Conservation (phyloP, 345 rosid genomes). For the Erysimum cheiranthoides region DNA sequence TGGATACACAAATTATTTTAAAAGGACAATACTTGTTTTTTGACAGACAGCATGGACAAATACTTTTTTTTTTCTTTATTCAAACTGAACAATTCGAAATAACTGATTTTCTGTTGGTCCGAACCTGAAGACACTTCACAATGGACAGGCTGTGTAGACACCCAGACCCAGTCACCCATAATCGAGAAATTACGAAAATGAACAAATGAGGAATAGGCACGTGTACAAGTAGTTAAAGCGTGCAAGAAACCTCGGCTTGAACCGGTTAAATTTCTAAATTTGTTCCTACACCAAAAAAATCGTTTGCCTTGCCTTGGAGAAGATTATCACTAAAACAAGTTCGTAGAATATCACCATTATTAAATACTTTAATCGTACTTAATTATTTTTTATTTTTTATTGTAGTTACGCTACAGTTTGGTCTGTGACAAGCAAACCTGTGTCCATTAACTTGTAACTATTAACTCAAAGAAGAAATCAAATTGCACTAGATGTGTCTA, state of each 20-base stretch:
- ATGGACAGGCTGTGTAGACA: neutral
- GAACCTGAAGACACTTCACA: neutral
- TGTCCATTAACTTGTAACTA: neutral
- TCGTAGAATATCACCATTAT: constrained; percentile 28
- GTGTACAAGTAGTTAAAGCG: constrained; percentile 14
- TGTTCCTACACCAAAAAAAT: neutral
- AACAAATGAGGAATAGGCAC: constrained; percentile 14
- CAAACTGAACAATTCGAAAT: no score
- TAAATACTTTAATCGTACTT: neutral
- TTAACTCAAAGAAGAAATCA: neutral
- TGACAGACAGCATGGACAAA: no score
- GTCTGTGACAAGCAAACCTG: constrained; percentile 4
- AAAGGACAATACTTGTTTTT: no score
- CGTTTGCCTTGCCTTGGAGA: constrained; percentile 5
- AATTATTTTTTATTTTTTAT: neutral
- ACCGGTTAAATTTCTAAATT: constrained; percentile 2
- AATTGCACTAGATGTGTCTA: constrained; percentile 16
- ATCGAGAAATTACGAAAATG: neutral
- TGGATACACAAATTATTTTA: no score
- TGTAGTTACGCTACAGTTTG: constrained; percentile 10
- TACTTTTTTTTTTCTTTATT: no score
- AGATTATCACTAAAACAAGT: constrained; percentile 12
- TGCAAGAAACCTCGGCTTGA: constrained; percentile 20
- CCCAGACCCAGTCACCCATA: neutral
- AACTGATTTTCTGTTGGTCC: neutral